Conservation (phyloP, 305 asterid genomes). For the Coffea humblotiana region DNA sequence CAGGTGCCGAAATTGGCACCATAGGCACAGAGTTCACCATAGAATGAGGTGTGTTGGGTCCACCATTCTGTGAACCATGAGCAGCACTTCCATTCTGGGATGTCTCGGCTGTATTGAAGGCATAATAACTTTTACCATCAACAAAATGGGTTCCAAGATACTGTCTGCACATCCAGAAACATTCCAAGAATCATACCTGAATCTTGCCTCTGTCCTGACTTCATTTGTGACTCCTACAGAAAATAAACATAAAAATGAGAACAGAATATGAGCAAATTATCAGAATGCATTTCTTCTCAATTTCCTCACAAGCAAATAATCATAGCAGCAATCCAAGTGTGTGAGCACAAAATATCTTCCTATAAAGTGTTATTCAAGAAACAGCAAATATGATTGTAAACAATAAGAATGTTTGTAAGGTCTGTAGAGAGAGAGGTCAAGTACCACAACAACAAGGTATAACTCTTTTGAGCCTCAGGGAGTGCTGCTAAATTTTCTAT, state of each 20-base stretch:
- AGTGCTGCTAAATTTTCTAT: not conserved
- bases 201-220: constrained; percentile 54
- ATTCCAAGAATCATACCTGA: constrained; percentile 45
- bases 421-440: not conserved
- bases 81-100: constrained; percentile 66
- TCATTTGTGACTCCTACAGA: constrained; percentile 53
- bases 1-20: constrained; percentile 57
- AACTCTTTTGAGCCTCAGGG: not conserved
- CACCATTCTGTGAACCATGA: constrained; percentile 76
- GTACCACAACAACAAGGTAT: not conserved
- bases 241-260: constrained; percentile 20
- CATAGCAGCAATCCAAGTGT: not conserved
- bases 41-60: constrained; percentile 45
- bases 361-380: not conserved
- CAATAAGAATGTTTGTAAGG: not conserved
- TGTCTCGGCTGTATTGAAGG: constrained; percentile 54
- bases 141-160: constrained; percentile 24
- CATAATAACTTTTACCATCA: constrained; percentile 15
- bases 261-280: not conserved
- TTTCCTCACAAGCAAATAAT: not conserved
- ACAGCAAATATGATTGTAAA: not conserved
- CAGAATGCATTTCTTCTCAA: not conserved
- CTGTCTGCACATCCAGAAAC: constrained; percentile 16
- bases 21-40: constrained; percentile 54
- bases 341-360: not conserved